Evolutionary conservation across 768 basidiomycete genomes (phyloP), one percentile per base, ranked within the genome.

Genomic region (Termitomyces eurrhizus): DNA sequence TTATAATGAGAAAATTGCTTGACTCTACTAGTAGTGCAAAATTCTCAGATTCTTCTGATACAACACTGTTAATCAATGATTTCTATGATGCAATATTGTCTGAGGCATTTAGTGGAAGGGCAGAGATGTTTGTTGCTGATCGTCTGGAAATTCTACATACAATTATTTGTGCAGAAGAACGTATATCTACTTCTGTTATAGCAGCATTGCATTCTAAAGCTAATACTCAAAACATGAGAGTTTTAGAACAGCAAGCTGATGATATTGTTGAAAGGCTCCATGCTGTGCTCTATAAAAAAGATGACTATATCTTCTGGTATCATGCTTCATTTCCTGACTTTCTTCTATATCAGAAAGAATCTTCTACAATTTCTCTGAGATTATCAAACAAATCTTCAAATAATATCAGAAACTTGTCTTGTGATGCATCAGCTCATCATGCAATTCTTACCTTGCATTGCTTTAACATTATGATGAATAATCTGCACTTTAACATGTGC

Each of bases 251-350:
- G 16, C 13, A 29, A 49, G 63, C 58, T 18, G 50, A n/a, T 14
- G 13, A 56, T 35, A 50, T 69, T 50, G 36, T 67, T 18, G 13
- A 35, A 11, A 46, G 52, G 4, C 65, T 66, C 24, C 58, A 68
- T 54, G 61, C 68, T 21, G 65, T 69, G 14, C 67, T 70, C 13
- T 68, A 69, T 12, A 51, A 35, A 8, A 58, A 65, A 62, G 55
- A 66, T 12, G 32, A 44, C 7, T 55, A 21, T 1, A 53, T 69
- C 13, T 60, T 64, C 36, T 70, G 59, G 60, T 68, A 68, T 52
- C 67, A 70, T 53, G 58, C 66, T 24, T 69, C 67, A 7, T 68
- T 67, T 42, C 60, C 60, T 13, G 67, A 70, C 44, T 69, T 69
- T 45, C 58, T 70, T 13, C 66, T 64, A 44, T 39, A 54, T 58